phyloP scores from a whole-genome alignment of 306 rosid genomes.

The Ammopiptanthus mongolicus region DNA sequence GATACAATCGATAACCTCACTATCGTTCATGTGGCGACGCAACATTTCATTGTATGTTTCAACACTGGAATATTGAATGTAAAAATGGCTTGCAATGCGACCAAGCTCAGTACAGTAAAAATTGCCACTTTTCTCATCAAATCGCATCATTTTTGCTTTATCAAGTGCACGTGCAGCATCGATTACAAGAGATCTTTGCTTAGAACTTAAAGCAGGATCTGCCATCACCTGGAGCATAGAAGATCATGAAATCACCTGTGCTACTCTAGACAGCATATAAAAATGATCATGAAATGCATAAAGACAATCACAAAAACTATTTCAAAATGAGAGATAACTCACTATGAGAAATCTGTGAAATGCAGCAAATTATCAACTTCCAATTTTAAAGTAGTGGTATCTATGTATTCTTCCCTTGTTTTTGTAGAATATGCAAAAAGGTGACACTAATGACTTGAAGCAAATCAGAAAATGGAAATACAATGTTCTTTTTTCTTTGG shows the following conservation, averaged over 20 bases:
- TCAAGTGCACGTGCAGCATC: constrained; percentile 98
- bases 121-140: constrained; percentile 98
- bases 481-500: background rate
- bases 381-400: constrained; percentile 11
- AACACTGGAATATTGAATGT: constrained; percentile 94
- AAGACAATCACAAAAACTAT: background rate
- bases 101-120: constrained; percentile 99
- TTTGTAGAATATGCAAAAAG: background rate
- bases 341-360: background rate
- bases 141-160: constrained; percentile 98
- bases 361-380: constrained; percentile 23
- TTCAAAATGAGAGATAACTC: background rate
- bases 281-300: background rate
- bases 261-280: background rate
- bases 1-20: constrained; percentile 63
- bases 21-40: constrained; percentile 89
- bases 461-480: background rate
- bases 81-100: constrained; percentile 99
- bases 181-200: constrained; percentile 83
- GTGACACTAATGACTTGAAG: background rate
- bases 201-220: constrained; percentile 78
- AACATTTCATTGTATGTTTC: constrained; percentile 93
- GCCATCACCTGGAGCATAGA: constrained; percentile 66
- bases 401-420: background rate
- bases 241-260: constrained; percentile 12